A percentile compares a stretch with the other conserved stretches of the same genome.
Evolutionary conservation across 306 rosid species (phyloP).

Genomic region (Cyclanthera cordifolia): DNA sequence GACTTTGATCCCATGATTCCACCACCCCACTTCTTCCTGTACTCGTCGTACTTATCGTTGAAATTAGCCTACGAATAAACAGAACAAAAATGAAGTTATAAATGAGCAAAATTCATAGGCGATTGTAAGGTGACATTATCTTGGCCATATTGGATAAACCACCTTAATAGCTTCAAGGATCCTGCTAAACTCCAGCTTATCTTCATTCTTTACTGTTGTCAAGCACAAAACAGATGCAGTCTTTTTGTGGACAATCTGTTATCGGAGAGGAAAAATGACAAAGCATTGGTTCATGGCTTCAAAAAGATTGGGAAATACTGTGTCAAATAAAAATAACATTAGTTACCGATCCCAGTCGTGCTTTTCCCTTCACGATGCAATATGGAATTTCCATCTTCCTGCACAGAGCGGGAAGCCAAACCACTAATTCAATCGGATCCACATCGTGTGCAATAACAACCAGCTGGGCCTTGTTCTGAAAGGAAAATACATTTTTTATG

Average conservation of each 20-base stretch:
- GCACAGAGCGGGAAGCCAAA: constrained; percentile 75
- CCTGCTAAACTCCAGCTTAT: constrained; percentile 1
- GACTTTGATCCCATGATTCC: constrained; percentile 3
- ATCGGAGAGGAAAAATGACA: neutral
- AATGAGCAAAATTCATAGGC: neutral
- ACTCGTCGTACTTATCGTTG: neutral
- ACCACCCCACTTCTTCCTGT: constrained; percentile 5
- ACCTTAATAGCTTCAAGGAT: neutral
- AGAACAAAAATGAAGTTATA: neutral
- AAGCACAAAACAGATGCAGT: constrained; percentile 56
- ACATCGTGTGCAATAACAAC: constrained; percentile 82
- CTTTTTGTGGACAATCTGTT: constrained; percentile 61
- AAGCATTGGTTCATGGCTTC: neutral
- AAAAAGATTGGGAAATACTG: neutral
- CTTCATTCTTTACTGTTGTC: constrained; percentile 69
- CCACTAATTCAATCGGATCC: constrained; percentile 66
- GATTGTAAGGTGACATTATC: neutral
- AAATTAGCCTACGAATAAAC: neutral
- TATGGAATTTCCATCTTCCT: constrained; percentile 78
- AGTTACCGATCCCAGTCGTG: constrained; percentile 57
- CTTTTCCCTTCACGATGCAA: constrained; percentile 76
- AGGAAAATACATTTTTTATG: neutral
- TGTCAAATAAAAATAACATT: neutral
- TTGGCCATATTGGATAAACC: neutral
- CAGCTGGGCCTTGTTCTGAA: constrained; percentile 61